Evolutionary conservation across 2,329 filamentous ascomycete genomes (phyloP), one percentile per base, ranked within the genome.

Genomic region (Venturia asperata): DNA sequence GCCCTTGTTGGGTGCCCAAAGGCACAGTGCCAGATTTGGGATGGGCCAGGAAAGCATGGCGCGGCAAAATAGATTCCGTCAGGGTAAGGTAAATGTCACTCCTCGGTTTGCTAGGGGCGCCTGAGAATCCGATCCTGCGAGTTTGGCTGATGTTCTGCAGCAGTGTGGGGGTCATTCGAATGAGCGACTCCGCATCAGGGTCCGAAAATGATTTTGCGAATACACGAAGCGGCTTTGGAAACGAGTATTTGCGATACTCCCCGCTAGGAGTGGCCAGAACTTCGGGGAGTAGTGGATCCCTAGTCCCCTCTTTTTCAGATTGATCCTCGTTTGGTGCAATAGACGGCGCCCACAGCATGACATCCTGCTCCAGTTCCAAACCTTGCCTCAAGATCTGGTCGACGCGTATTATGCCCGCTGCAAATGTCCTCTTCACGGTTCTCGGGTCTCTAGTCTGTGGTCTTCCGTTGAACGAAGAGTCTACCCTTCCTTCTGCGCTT

Each of bases 21-120:
- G 88, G 87, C 13, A 93, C 87, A 68, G 89, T 90, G n/a, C 91
- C 91, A 42, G 89, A 87, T 71, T 96, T 91, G 0, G 86, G 85
- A 71, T 89, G 87, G 10, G 85, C 83, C 27, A 88, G 76, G 49
- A 84, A 79, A 13, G 84, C 83, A 68, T 85, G 83, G 66, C 87
- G 86, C 21, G 88, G 87, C 30, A 99, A 80, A n/a, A 87, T 82
- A 0, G 91, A 90, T 68, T 91, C 87, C 66, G 87, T 86, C 61
- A 99, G 77, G 0, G 92, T 97, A 56, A 99, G 77, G 73, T 99
- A 99, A 62, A 99, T 97, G 74, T 99, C 95, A 13, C 92, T 97
- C 70, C 95, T 83, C 19, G 89, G 83, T 73, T 91, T 92, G 0
- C 89, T 92, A 0, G 94, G 93, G 1, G 92, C 92, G 15, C 92